Conservation (phyloP, 768 basidiomycete genomes). For the Tylopilus sp. region DNA sequence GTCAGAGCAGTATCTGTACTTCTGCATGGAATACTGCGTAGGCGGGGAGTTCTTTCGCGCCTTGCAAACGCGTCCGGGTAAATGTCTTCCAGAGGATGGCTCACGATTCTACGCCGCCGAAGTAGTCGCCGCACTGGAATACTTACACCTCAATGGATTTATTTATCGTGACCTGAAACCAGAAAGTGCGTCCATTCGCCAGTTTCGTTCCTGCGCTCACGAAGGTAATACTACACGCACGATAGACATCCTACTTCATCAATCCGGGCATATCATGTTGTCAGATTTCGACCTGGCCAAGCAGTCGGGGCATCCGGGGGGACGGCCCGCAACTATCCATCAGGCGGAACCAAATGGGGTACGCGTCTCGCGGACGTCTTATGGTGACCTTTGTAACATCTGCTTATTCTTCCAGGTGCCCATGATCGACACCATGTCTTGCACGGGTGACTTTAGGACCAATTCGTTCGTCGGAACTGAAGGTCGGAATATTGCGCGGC, state of each 20-base stretch:
- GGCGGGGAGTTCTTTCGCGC: constrained; percentile 99
- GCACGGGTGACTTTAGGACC: constrained; percentile 96
- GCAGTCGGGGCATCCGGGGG: constrained; percentile 82
- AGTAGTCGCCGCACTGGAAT: constrained; percentile 96
- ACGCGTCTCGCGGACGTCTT: constrained; percentile 28
- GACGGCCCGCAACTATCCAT: constrained; percentile 84
- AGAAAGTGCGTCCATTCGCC: constrained; percentile 71
- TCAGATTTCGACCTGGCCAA: constrained; percentile 99
- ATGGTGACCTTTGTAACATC: constrained; percentile 4
- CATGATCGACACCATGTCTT: constrained; percentile 94
- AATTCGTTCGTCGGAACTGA: constrained; percentile 99
- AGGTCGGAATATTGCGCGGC: constrained; percentile 49
- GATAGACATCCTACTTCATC: constrained; percentile 93
- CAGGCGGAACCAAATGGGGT: constrained; percentile 87
- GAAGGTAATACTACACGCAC: background rate
- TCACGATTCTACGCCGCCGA: constrained; percentile 98
- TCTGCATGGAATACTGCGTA: constrained; percentile 99
- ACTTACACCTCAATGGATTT: constrained; percentile 98
- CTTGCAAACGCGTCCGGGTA: constrained; percentile 92
- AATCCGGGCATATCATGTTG: constrained; percentile 98
- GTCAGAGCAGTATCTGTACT: constrained; percentile 95
- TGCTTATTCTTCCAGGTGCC: constrained; percentile 56
- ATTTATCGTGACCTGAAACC: constrained; percentile 99
- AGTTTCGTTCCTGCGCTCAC: constrained; percentile 8
- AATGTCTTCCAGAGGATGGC: constrained; percentile 92